These are phyloP conservation scores for Pyrus pyrifolia DNA, from an alignment of 306 rosid genomes.

Conservation along the genomic window DNA sequence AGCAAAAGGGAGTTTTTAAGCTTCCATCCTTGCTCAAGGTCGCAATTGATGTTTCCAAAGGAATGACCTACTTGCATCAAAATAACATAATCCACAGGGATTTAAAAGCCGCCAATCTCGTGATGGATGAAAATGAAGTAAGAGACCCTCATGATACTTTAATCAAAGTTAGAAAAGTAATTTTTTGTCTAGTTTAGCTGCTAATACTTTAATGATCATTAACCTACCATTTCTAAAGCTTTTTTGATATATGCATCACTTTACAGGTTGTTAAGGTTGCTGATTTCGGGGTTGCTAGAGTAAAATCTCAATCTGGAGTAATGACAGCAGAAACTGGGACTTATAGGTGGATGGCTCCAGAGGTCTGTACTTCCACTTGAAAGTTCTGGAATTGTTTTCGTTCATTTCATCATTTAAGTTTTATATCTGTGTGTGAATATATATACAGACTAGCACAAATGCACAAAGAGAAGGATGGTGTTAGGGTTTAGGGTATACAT, in stretches of 20 bases:
- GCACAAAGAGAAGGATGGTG: no score
- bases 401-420: constrained; percentile 9
- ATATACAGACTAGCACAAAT: no score
- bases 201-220: background rate
- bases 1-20: constrained; percentile 77
- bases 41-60: constrained; percentile 84
- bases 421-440: background rate
- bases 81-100: constrained; percentile 94
- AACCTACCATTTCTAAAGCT: background rate
- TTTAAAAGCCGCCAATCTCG: constrained; percentile 87
- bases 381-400: constrained; percentile 12
- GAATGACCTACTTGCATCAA: constrained; percentile 97
- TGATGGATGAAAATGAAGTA: constrained; percentile 97
- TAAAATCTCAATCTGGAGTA: constrained; percentile 87
- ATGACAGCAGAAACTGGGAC: constrained; percentile 99
- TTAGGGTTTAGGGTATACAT: no score
- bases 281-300: constrained; percentile 99
- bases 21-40: constrained; percentile 87
- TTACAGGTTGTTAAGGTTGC: constrained; percentile 91
- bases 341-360: constrained; percentile 99
- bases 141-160: constrained; percentile 11
- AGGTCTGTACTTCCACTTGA: constrained; percentile 33
- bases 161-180: background rate
- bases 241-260: constrained; percentile 4
- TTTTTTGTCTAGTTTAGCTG: background rate